Percentiles rank a stretch among this genome's conserved stretches.
phyloP scores from a whole-genome alignment of 805 yeast genomes.

The Saturnispora mendoncae region DNA sequence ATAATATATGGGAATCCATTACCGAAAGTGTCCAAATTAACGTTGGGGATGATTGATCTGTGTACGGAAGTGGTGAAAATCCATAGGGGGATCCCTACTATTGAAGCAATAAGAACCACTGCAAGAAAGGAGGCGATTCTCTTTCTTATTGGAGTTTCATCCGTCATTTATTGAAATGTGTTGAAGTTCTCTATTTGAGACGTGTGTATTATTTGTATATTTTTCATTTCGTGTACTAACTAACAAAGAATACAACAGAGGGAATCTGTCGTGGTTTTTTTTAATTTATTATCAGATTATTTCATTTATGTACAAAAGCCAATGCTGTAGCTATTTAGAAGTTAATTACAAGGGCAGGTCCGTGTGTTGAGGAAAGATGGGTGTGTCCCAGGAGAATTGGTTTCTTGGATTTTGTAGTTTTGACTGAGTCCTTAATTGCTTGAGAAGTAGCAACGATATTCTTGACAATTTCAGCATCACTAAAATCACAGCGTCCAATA shows the following conservation, averaged over 20 bases:
- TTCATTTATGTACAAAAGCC: conserved; percentile 1
- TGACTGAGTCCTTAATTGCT: conserved; percentile 46
- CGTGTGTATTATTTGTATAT: too few species aligned
- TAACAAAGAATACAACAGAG: too few species aligned
- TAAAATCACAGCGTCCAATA: conserved; percentile 68
- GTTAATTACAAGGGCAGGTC: conserved; percentile 71
- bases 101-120: conserved; percentile 22
- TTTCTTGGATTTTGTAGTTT: conserved; percentile 53
- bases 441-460: conserved; percentile 62
- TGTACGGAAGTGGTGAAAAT: conserved; percentile 49
- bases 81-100: conserved; percentile 55
- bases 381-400: conserved; percentile 66
- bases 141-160: conserved; percentile 1
- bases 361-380: conserved; percentile 57
- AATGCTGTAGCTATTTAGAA: conserved; percentile 28
- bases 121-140: conserved; percentile 19
- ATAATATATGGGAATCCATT: conserved; percentile 26
- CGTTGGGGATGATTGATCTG: conserved; percentile 49
- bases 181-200: too few species aligned
- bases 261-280: too few species aligned
- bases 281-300: neutral
- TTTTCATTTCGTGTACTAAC: neutral
- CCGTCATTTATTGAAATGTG: too few species aligned
- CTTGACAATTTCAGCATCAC: conserved; percentile 64
- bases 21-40: conserved; percentile 18